Evolutionary conservation across 805 yeast species (phyloP).

Genomic region (Torulaspora delbrueckii): DNA sequence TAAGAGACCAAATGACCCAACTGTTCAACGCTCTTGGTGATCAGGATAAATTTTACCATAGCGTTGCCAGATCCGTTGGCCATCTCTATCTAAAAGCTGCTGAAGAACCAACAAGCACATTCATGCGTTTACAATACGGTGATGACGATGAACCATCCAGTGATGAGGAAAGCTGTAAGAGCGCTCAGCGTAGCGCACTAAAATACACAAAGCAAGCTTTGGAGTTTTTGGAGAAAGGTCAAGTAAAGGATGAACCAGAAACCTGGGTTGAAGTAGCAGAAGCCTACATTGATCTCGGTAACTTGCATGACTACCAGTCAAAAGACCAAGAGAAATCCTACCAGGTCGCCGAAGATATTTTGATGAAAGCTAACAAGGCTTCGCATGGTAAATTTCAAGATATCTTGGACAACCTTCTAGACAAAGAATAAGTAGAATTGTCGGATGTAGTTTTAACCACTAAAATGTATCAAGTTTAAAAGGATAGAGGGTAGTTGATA

Average conservation of each 20-base stretch:
- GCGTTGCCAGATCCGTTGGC: slow-evolving; percentile 51
- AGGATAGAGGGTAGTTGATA: too few relatives aligned
- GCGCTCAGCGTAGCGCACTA: slow-evolving; percentile 49
- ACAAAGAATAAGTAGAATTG: slow-evolving; percentile 11
- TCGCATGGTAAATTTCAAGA: slow-evolving; percentile 71
- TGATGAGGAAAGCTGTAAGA: slow-evolving; percentile 27
- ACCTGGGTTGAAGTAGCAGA: slow-evolving; percentile 84
- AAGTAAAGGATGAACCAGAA: slow-evolving; percentile 69
- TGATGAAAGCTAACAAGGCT: slow-evolving; percentile 71
- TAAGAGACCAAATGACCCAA: slow-evolving; percentile 25
- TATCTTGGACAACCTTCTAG: slow-evolving; percentile 50
- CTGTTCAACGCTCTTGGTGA: slow-evolving; percentile 20
- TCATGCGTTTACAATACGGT: slow-evolving; percentile 54
- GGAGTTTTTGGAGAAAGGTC: slow-evolving; percentile 51
- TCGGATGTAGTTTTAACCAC: neutral
- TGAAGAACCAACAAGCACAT: slow-evolving; percentile 53
- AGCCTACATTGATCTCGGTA: slow-evolving; percentile 75
- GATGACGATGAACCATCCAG: slow-evolving; percentile 38
- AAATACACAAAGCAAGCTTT: slow-evolving; percentile 50
- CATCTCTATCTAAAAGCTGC: slow-evolving; percentile 61
- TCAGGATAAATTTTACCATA: slow-evolving; percentile 31
- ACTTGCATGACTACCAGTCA: slow-evolving; percentile 59
- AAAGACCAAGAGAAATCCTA: slow-evolving; percentile 65
- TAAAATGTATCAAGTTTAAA: slow-evolving; percentile 1
- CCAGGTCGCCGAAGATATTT: slow-evolving; percentile 59